A percentile compares a stretch with the other conserved stretches of the same genome.
phyloP scores from a whole-genome alignment of 2,329 filamentous ascomycete genomes.

The Amauroascus niger region DNA sequence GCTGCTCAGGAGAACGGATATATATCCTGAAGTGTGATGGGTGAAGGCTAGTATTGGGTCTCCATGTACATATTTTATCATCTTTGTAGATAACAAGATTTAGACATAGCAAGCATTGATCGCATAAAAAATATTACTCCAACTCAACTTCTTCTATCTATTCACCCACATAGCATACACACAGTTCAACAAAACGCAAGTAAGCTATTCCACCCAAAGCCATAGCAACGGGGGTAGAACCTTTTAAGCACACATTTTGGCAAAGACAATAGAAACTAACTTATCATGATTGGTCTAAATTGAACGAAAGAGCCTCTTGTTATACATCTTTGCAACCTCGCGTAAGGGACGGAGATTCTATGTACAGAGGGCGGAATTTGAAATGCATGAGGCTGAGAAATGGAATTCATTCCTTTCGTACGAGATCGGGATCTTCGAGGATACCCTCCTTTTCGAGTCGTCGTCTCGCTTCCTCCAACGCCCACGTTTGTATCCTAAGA shows the following conservation, averaged over 20 bases:
- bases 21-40: slow-evolving; percentile 38
- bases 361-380: slow-evolving; percentile 29
- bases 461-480: slow-evolving; percentile 88
- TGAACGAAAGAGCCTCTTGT: slow-evolving; percentile 5
- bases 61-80: slow-evolving; percentile 1
- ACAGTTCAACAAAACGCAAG: neutral
- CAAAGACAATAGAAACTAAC: neutral
- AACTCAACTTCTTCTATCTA: too few species aligned
- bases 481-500: slow-evolving; percentile 94
- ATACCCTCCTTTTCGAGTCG: slow-evolving; percentile 94
- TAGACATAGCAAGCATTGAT: neutral
- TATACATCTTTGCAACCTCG: slow-evolving; percentile 6
- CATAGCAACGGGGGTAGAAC: neutral
- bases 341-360: slow-evolving; percentile 23
- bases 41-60: neutral
- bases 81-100: neutral
- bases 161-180: too few species aligned
- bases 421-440: slow-evolving; percentile 61
- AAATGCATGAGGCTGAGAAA: slow-evolving; percentile 18
- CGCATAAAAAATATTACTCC: too few species aligned
- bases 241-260: neutral
- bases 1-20: slow-evolving; percentile 46
- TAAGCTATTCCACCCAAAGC: neutral
- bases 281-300: slow-evolving; percentile 8
- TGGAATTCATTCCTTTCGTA: slow-evolving; percentile 44